Evolutionary conservation across 2,329 filamentous ascomycete genomes (phyloP), one percentile per base, ranked within the genome.

Genomic region (Aureobasidium sp.): DNA sequence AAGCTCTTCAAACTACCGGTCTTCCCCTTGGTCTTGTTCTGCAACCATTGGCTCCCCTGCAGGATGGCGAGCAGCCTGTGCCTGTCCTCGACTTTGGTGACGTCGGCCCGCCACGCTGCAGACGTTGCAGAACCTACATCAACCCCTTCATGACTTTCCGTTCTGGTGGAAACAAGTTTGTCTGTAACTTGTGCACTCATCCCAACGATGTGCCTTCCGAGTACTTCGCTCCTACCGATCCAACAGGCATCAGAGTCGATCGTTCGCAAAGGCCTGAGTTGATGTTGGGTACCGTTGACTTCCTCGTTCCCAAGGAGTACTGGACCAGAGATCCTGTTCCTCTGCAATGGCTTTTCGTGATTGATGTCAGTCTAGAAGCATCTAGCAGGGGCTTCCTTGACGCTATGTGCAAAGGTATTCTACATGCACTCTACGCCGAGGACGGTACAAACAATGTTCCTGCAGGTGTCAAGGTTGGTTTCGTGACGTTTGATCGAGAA

Each of bases 141-240:
- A 99, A 99, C 72, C 94, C 94, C 1, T 99, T 99, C 73, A 97
- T 99, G 94, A 89, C 92, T 72, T 99, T 99, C 81, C 85, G 89
- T 63, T 88, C 89, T 17, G 93, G 93, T 41, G 94, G 94, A 62
- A 96, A 93, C 77, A 96, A 96, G 73, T 95, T 96, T 73, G 91
- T 96, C 58, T 99, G 94, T 79, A 99, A 99, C 72, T 90, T 99
- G 77, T 99, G 94, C 78, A 94, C 89, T 25, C 96, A 97, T 73
- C 91, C 94, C 55, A 99, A 97, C 73, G 94, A 99, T 71, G 95
- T 95, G 0, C 81, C 91, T 0, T 77, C 89, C 1, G 93, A 97
- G 72, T 99, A 99, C 76, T 99, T 96, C 74, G 89, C 90, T 61
- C 92, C 94, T 20, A 91, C 90, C 29, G 93, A 90, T 69, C 90